Percentiles rank a stretch among this genome's conserved stretches.
Conservation (phyloP, 2,329 filamentous ascomycete genomes). For the Westerdykella sp. region DNA sequence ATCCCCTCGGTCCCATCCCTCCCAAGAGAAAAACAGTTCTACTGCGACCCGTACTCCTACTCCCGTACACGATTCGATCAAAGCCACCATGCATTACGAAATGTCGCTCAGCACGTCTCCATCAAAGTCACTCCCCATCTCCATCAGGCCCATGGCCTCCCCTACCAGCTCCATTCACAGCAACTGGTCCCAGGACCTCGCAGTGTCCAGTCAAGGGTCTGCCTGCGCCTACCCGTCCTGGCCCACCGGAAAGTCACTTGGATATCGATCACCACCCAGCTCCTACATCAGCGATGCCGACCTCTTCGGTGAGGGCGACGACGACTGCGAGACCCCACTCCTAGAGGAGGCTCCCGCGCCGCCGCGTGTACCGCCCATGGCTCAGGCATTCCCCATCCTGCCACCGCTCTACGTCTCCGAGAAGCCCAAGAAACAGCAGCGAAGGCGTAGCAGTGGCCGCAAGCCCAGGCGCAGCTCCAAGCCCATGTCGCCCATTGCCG, state of each 20-base stretch:
- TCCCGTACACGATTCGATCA: constrained; percentile 6
- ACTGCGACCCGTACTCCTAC: no score
- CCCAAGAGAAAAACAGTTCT: neutral
- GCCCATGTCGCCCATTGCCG: constrained; percentile 40
- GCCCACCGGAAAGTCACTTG: constrained; percentile 34
- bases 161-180: constrained; percentile 30
- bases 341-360: constrained; percentile 38
- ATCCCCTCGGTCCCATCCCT: neutral
- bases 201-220: constrained; percentile 24
- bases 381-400: constrained; percentile 33
- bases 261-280: constrained; percentile 28
- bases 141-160: constrained; percentile 32
- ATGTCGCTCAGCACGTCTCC: constrained; percentile 32
- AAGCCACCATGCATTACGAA: constrained; percentile 32
- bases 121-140: constrained; percentile 35
- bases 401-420: constrained; percentile 36
- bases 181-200: constrained; percentile 21
- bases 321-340: constrained; percentile 26
- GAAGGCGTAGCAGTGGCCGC: constrained; percentile 35
- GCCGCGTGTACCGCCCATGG: constrained; percentile 32
- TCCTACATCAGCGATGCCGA: constrained; percentile 40
- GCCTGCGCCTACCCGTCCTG: constrained; percentile 39
- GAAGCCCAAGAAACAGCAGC: constrained; percentile 37
- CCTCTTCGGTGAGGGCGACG: constrained; percentile 37
- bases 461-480: constrained; percentile 37